Evolutionary conservation across 1,284 basidiomycete genomes (phyloP).

Genomic region (Ceratobasidium sp.): DNA sequence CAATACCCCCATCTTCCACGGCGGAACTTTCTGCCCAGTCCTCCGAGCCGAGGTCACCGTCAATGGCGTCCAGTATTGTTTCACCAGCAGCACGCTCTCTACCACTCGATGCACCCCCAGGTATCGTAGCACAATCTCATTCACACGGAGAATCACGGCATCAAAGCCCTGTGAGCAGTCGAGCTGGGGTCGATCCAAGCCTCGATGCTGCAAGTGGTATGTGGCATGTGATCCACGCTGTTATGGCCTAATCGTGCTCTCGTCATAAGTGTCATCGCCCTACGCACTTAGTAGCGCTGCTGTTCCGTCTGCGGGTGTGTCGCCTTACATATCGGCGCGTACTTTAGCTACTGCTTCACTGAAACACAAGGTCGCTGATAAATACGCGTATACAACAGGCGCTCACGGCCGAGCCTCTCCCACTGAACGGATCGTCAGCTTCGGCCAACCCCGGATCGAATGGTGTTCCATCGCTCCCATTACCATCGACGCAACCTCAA

Average conservation of each 20-base stretch:
- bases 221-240: slow-evolving; percentile 51
- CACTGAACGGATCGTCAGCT: slow-evolving; percentile 53
- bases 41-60: slow-evolving; percentile 43
- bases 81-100: slow-evolving; percentile 42
- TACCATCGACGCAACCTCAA: slow-evolving; percentile 31
- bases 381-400: slow-evolving; percentile 47
- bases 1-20: slow-evolving; percentile 74
- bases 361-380: not conserved
- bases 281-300: slow-evolving; percentile 38
- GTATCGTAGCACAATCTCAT: slow-evolving; percentile 31
- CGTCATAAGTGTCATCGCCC: slow-evolving; percentile 29
- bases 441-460: slow-evolving; percentile 43
- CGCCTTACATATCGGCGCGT: slow-evolving; percentile 46
- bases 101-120: slow-evolving; percentile 47
- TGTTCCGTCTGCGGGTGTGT: slow-evolving; percentile 44
- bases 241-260: slow-evolving; percentile 62
- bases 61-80: slow-evolving; percentile 44
- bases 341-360: slow-evolving; percentile 48
- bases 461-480: slow-evolving; percentile 44
- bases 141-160: slow-evolving; percentile 40
- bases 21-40: slow-evolving; percentile 59
- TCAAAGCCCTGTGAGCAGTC: slow-evolving; percentile 44
- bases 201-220: slow-evolving; percentile 62
- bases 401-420: slow-evolving; percentile 51
- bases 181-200: slow-evolving; percentile 55